These are phyloP conservation scores for Camelina laxa DNA, from an alignment of 345 rosid species.

Conservation along the genomic window DNA sequence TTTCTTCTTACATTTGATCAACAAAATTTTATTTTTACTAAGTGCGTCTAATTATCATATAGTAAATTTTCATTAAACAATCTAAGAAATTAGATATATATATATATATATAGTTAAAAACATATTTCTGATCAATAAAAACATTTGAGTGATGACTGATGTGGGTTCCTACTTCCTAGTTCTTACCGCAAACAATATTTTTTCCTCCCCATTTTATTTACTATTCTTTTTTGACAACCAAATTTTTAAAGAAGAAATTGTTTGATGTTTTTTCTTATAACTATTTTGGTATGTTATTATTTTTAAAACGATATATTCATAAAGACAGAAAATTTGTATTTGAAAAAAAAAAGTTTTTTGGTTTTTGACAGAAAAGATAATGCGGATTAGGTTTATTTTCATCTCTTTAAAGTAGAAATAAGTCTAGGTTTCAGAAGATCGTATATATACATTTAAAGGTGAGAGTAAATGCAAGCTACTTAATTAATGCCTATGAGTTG, in stretches of 20 bases:
- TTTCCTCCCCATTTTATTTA: no score
- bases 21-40: background rate
- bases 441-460: background rate
- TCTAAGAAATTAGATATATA: no score
- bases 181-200: no score
- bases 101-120: no score
- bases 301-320: background rate
- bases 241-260: no score
- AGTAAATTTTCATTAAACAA: background rate
- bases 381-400: background rate
- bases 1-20: background rate
- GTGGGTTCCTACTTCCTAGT: no score
- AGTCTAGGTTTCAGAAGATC: background rate
- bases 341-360: background rate
- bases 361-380: background rate
- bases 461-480: constrained; percentile 30
- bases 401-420: background rate
- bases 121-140: no score
- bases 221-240: no score
- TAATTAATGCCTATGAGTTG: constrained; percentile 21
- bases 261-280: no score
- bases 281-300: no score
- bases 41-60: background rate
- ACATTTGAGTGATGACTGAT: no score
- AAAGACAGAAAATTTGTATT: background rate